These are phyloP conservation scores for Garcia nutans DNA, from an alignment of 345 rosid species.

Conservation along the genomic window DNA sequence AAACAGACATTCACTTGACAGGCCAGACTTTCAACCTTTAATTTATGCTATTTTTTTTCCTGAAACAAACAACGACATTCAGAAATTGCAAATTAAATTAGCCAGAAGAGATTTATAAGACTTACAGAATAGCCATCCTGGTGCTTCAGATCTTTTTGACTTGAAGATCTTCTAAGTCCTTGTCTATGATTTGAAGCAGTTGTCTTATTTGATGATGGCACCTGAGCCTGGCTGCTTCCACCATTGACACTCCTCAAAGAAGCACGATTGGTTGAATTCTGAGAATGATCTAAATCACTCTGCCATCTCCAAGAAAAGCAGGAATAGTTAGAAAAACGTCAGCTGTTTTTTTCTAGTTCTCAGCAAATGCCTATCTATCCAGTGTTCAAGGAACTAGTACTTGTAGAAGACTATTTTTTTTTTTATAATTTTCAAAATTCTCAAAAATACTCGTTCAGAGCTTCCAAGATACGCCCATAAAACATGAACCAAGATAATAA, in stretches of 20 bases:
- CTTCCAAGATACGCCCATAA: background rate
- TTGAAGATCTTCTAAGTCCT: conserved; percentile 59
- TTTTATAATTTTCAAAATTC: background rate
- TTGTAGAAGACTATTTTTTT: background rate
- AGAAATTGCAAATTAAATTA: conserved; percentile 6
- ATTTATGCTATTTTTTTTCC: background rate
- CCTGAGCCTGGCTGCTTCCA: conserved; percentile 35
- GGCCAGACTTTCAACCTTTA: background rate
- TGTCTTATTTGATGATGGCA: conserved; percentile 34
- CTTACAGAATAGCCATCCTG: conserved; percentile 91
- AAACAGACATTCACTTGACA: background rate
- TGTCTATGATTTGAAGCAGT: conserved; percentile 46
- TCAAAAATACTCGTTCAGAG: background rate
- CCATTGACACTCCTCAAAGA: conserved; percentile 35
- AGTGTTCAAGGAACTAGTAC: background rate
- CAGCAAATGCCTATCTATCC: background rate
- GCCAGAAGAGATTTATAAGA: conserved; percentile 17
- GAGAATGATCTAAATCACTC: conserved; percentile 68
- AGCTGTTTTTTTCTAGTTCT: background rate
- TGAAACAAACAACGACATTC: background rate
- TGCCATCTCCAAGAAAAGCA: conserved; percentile 37
- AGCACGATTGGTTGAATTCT: conserved; percentile 37
- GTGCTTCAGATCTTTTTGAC: conserved; percentile 68
- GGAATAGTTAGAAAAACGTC: background rate
- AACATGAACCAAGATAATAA: background rate